A percentile compares a stretch with the other conserved stretches of the same genome.
Conservation (phyloP, 116 monocot species). For the Phalaenopsis hybrid region DNA sequence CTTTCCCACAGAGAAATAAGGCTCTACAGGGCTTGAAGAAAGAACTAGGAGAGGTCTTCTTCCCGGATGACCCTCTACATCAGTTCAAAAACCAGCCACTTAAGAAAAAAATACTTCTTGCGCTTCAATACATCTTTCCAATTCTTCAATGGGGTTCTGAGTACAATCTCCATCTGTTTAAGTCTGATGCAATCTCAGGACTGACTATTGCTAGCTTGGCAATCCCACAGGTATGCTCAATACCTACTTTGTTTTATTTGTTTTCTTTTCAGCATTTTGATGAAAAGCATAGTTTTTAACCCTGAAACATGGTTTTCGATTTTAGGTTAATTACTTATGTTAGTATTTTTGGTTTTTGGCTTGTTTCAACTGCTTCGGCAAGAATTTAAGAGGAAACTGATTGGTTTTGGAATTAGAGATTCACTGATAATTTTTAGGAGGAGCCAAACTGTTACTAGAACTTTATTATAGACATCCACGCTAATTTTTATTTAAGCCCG, state of each 20-base stretch:
- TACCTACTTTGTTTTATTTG: background rate
- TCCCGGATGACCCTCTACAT: slow-evolving; percentile 65
- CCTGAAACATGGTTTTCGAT: background rate
- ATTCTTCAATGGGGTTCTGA: slow-evolving; percentile 70
- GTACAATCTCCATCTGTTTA: slow-evolving; percentile 54
- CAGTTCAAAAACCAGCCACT: slow-evolving; percentile 55
- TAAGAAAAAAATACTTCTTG: slow-evolving; percentile 37
- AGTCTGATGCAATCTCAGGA: slow-evolving; percentile 62
- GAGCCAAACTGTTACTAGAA: no score
- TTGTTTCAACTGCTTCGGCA: background rate
- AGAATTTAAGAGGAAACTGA: background rate
- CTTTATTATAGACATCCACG: no score
- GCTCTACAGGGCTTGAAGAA: slow-evolving; percentile 42
- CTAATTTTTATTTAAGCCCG: no score
- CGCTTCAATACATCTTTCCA: slow-evolving; percentile 62
- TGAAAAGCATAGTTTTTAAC: background rate
- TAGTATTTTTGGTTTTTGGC: background rate
- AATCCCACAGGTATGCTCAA: slow-evolving; percentile 47
- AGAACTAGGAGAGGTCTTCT: slow-evolving; percentile 61
- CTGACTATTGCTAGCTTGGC: slow-evolving; percentile 87
- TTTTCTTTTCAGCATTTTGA: background rate
- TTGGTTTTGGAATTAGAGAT: no score
- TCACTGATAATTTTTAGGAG: no score
- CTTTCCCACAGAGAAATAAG: slow-evolving; percentile 39
- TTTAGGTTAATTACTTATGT: background rate